These are phyloP conservation scores for Heterococcus sp. DNA, from an alignment of 108 stramenopile species.

Conservation along the genomic window DNA sequence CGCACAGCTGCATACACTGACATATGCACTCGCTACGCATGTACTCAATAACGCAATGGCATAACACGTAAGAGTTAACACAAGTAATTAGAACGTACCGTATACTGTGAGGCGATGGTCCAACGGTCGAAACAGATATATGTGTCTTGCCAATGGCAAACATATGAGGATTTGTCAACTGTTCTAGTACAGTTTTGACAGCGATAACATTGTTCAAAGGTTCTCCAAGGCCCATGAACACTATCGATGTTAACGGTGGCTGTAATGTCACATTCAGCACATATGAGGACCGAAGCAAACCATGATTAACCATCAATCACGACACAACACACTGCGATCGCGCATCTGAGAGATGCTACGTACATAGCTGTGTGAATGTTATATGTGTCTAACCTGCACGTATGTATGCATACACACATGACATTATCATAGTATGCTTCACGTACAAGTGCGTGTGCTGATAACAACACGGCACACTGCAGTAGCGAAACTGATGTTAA, in stretches of 20 bases:
- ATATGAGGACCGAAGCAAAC: background rate
- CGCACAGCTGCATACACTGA: background rate
- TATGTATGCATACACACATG: background rate
- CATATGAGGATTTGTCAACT: slow-evolving; percentile 10
- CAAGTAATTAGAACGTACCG: background rate
- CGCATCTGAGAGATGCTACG: background rate
- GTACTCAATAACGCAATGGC: background rate
- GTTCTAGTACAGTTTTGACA: slow-evolving; percentile 4
- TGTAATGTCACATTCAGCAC: background rate
- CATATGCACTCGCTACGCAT: background rate
- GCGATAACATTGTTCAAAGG: slow-evolving; percentile 24
- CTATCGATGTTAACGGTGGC: slow-evolving; percentile 22
- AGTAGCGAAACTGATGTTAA: background rate
- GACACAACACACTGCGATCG: background rate
- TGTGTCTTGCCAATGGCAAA: slow-evolving; percentile 26
- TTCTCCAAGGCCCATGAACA: slow-evolving; percentile 45
- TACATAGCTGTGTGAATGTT: background rate
- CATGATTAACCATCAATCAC: background rate
- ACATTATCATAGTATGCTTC: background rate
- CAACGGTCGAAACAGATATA: slow-evolving; percentile 33
- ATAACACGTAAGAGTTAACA: background rate
- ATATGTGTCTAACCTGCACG: background rate
- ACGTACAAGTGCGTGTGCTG: background rate
- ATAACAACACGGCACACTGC: background rate
- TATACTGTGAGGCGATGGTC: slow-evolving; percentile 28